Conservation (phyloP, 2,329 filamentous ascomycete species). For the Dactylellina parvicollis region DNA sequence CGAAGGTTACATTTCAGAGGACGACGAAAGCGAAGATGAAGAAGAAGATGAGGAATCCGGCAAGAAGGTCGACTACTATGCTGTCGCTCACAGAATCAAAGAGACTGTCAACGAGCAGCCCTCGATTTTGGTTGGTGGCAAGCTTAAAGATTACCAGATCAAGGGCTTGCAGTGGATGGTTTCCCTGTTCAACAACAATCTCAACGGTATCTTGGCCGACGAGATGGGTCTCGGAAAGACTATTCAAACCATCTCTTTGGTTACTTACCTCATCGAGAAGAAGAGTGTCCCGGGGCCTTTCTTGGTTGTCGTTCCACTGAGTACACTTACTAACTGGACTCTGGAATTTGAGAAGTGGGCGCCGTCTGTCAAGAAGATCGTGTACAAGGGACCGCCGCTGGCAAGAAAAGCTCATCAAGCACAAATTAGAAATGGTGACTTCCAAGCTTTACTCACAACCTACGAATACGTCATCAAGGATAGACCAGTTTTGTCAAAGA, state of each 20-base stretch:
- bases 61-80: conserved; percentile 97
- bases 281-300: conserved; percentile 93
- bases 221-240: conserved; percentile 99
- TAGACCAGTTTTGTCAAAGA: conserved; percentile 90
- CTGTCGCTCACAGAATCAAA: conserved; percentile 93
- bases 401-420: conserved; percentile 89
- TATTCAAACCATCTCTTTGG: conserved; percentile 96
- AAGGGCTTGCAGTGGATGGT: conserved; percentile 99
- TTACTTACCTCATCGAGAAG: conserved; percentile 95
- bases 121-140: conserved; percentile 86
- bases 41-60: conserved; percentile 73
- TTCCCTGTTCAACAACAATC: conserved; percentile 99
- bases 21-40: conserved; percentile 73
- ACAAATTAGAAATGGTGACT: conserved; percentile 90
- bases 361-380: conserved; percentile 82
- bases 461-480: conserved; percentile 99
- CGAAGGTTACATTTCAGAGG: conserved; percentile 67
- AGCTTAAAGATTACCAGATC: conserved; percentile 94
- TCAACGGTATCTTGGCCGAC: conserved; percentile 97
- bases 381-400: conserved; percentile 95
- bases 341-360: conserved; percentile 99
- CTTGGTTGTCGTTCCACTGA: conserved; percentile 94
- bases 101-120: conserved; percentile 89
- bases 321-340: conserved; percentile 98
- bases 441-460: conserved; percentile 95